Percentiles rank a stretch among this genome's conserved stretches.
These are phyloP conservation scores for Backusella australiensis DNA, from an alignment of 192 early-diverging fungal genomes.

Conservation along the genomic window DNA sequence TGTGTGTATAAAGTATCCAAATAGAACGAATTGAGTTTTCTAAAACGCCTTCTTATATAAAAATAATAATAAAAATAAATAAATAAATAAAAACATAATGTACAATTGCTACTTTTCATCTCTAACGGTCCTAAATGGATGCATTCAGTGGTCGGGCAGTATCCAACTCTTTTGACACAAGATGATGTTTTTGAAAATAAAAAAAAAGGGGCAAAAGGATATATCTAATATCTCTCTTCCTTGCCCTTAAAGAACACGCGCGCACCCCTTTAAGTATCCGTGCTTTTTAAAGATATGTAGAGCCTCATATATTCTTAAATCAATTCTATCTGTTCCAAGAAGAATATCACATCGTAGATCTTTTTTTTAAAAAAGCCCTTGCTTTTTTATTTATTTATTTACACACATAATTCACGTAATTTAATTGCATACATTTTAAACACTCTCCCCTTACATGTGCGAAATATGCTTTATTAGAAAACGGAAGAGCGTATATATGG, in stretches of 20 bases:
- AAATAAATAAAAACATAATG: no score
- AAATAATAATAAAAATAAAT: no score
- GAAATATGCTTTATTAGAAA: background rate
- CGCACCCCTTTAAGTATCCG: background rate
- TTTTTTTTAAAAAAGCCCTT: background rate
- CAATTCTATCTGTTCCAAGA: background rate
- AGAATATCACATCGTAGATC: background rate
- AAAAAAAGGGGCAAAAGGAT: no score
- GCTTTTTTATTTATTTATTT: background rate
- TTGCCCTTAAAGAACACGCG: background rate
- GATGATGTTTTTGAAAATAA: background rate
- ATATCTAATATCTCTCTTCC: background rate
- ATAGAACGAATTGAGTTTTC: no score
- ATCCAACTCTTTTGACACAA: background rate
- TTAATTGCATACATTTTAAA: background rate
- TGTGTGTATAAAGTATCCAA: background rate
- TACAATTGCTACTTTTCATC: no score
- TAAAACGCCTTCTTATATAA: no score
- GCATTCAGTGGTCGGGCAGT: no score
- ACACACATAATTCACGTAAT: background rate
- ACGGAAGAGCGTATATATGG: background rate
- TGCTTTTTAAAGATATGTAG: background rate
- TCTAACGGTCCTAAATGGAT: no score
- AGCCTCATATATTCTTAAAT: background rate
- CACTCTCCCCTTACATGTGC: background rate